Conservation (phyloP, 257 asterid genomes). For the Anisodus tanguticus region DNA sequence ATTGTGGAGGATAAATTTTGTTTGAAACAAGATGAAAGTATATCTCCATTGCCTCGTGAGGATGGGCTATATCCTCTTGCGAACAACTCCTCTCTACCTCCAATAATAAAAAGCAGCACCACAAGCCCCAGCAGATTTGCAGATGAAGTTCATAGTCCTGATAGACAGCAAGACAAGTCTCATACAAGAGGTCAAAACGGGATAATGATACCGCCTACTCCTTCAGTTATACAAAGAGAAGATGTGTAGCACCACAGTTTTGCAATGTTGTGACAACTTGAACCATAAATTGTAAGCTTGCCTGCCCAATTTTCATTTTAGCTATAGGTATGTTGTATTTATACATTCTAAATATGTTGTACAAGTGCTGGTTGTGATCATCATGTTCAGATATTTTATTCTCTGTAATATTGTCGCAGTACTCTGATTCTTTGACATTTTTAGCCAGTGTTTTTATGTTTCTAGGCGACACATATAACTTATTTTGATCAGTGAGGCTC, state of each 20-base stretch:
- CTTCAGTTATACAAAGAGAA: slow-evolving; percentile 50
- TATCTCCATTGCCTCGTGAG: slow-evolving; percentile 69
- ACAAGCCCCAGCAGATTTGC: slow-evolving; percentile 56
- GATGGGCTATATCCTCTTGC: slow-evolving; percentile 49
- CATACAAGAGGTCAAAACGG: slow-evolving; percentile 41
- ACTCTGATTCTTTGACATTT: not conserved
- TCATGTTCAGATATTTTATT: not conserved
- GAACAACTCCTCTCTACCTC: slow-evolving; percentile 38
- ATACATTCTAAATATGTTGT: slow-evolving; percentile 27
- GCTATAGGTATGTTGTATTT: slow-evolving; percentile 14
- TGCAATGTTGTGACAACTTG: slow-evolving; percentile 17
- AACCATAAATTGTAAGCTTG: slow-evolving; percentile 9
- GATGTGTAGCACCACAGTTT: slow-evolving; percentile 37
- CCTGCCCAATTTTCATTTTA: not conserved
- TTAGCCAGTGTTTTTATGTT: not conserved
- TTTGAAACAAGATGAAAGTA: slow-evolving; percentile 42
- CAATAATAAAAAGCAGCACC: slow-evolving; percentile 32
- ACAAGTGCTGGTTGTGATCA: slow-evolving; percentile 8
- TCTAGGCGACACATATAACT: not conserved
- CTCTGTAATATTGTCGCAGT: slow-evolving; percentile 13
- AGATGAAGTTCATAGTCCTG: slow-evolving; percentile 45
- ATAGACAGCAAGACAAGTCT: slow-evolving; percentile 50
- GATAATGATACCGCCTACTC: slow-evolving; percentile 54
- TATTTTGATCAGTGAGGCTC: not conserved
- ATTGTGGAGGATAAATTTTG: slow-evolving; percentile 71